A percentile compares a stretch with the other conserved stretches of the same genome.
Evolutionary conservation across 23 red algal genomes (phyloP).

Genomic region (Chondrus crispus): DNA sequence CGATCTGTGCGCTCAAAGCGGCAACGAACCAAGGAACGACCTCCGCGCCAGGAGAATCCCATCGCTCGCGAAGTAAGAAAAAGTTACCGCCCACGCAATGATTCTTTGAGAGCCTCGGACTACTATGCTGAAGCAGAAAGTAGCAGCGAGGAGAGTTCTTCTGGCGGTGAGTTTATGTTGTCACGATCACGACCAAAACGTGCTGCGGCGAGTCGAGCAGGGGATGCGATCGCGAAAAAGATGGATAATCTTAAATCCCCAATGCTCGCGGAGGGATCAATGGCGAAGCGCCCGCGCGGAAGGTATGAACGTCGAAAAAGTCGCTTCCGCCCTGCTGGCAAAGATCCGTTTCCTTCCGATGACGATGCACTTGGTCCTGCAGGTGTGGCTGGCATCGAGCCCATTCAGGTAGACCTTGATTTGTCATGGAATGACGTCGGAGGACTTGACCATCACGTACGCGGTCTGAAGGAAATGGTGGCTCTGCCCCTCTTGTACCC

Average conservation of each 20-base stretch:
- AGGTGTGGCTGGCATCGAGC: slow-evolving; percentile 53
- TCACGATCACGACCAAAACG: slow-evolving; percentile 36
- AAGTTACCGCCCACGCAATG: slow-evolving; percentile 30
- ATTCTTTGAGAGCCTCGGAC: slow-evolving; percentile 35
- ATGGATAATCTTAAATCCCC: slow-evolving; percentile 48
- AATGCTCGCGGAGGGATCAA: slow-evolving; percentile 5
- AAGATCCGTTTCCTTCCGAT: slow-evolving; percentile 47
- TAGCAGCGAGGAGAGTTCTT: slow-evolving; percentile 27
- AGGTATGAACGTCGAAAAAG: neutral
- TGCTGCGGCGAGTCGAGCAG: slow-evolving; percentile 38
- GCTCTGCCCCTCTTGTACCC: slow-evolving; percentile 89
- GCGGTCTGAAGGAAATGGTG: slow-evolving; percentile 89
- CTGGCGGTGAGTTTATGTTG: neutral
- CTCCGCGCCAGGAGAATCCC: neutral
- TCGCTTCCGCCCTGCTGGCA: slow-evolving; percentile 19
- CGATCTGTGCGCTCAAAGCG: neutral
- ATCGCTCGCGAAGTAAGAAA: slow-evolving; percentile 40
- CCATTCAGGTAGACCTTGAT: slow-evolving; percentile 69
- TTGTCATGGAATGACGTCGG: slow-evolving; percentile 91
- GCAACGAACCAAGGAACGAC: neutral
- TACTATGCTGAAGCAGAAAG: slow-evolving; percentile 31
- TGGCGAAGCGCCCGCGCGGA: neutral
- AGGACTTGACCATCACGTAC: slow-evolving; percentile 84
- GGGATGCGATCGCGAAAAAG: slow-evolving; percentile 44
- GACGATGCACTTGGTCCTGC: slow-evolving; percentile 4